Base-by-base conservation (phyloP, 1,284 basidiomycete genomes). In the Ustilago lituana region DNA sequence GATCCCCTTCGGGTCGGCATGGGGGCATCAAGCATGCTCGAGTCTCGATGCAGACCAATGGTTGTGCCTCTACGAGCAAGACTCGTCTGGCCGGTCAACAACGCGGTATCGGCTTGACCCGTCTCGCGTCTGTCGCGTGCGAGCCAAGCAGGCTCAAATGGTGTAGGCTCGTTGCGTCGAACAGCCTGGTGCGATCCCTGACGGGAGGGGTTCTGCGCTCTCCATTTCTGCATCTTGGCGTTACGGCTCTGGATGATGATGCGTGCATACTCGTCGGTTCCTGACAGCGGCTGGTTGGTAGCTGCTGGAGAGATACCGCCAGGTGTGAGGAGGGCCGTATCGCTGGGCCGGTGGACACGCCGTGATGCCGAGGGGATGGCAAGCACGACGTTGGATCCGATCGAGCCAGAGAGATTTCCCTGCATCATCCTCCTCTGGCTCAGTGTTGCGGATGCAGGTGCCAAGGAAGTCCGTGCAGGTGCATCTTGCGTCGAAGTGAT, bases 211-310 rank as follows among this genome's bases (percentile, higher is more conserved):
- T 66, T 60, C 48, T 71, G 63, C n/a, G 63, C 55, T 48, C 57
- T 78, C 86, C 86, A 87, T 47, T 86, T 83, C 50, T 86, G 84
- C 63, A 86, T 80, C 69, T 87, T 87, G 27, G 86, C 86, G 29
- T 84, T 84, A 20, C 86, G 80, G 48, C 83, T 85, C 62, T 86
- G 85, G 64, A 86, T 82, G 67, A 86, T 86, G 82, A 86, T 85
- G 57, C 83, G 84, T 0, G 86, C 86, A 55, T 85, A 85, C 33
- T 86, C 86, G 68, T 86, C 85, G 1, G 84, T 83, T 15, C 83
- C 76, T 1, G 78, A 59, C 23, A 62, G 37, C 12, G 54, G 41
- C 39, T 46, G 54, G n/a, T 50, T 36, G 15, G 31, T 15, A 19
- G 48, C 33, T 17, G 58, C 51, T 0, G 76, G 26, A 31, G 56